Evolutionary conservation across 2,329 filamentous ascomycete genomes (phyloP), one percentile per base, ranked within the genome.

Genomic region (Cladophialophora chaetospira): DNA sequence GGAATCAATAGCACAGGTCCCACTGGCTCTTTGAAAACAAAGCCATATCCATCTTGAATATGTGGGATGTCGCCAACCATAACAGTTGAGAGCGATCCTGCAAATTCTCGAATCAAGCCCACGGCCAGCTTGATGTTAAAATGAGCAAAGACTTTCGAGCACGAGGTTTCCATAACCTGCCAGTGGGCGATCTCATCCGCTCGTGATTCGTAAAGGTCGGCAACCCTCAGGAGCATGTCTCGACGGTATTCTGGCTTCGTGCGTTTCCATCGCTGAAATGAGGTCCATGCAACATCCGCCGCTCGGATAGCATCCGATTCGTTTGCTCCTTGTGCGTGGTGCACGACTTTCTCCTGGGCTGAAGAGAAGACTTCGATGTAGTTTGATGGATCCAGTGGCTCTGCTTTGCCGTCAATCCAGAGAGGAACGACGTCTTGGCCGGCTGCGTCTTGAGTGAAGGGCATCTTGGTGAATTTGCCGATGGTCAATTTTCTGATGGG

Each of bases 241-340:
- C 88, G 84, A 26, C 88, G 86, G 19, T 78, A 68, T 21, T 76
- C 68, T 1, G 84, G 81, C 38, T 82, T 83, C 2, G 81, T 81
- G 61, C 80, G 82, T 43, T 80, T 78, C 90, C 90, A 95, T 55
- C 79, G 72, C 35, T 80, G 80, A 70, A 89, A 86, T 1, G 89
- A 88, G 6, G 21, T n/a, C n/a, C 21, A 44, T 5, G 50, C 50
- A 5, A 28, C 36, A 35, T 42, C 50, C 4, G 40, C 50, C 10
- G 50, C 50, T 13, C 15, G 35, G 8, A 19, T 23, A 11, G 50
- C 50, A 10, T 33, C 17, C n/a, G 40, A 10, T 21, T 38, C 25
- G 13, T 3, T 45, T 10, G 50, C 50, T 6, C 15, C 36, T 26
- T 53, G 50, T 3, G 50, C 50, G n/a, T 29, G 11, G 50, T 53